Percentiles rank a stretch among this genome's conserved stretches.
Evolutionary conservation across 2,329 filamentous ascomycete species (phyloP).

Genomic region (Dactylellina leptospora): DNA sequence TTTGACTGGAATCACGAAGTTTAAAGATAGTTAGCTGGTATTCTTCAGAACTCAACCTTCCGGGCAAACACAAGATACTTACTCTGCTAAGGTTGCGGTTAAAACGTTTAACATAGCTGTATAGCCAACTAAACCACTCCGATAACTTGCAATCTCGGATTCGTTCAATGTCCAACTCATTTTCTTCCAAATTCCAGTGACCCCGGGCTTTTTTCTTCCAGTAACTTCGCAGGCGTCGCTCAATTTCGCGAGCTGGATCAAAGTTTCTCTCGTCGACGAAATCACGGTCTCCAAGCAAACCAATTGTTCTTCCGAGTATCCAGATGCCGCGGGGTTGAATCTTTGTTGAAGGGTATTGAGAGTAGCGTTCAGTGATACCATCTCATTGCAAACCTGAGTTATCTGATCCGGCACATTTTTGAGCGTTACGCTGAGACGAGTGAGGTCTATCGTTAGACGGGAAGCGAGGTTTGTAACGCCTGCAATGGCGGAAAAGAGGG

Average conservation of each 20-base stretch:
- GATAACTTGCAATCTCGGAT: conserved; percentile 49
- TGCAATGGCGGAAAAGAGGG: conserved; percentile 47
- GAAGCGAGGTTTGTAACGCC: conserved; percentile 49
- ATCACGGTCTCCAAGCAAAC: conserved; percentile 46
- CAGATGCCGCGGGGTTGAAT: conserved; percentile 44
- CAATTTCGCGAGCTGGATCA: conserved; percentile 45
- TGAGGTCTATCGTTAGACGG: conserved; percentile 50
- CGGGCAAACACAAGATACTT: too few relatives aligned
- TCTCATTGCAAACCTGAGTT: conserved; percentile 53
- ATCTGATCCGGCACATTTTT: conserved; percentile 54
- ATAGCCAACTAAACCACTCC: conserved; percentile 49
- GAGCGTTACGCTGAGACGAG: conserved; percentile 46
- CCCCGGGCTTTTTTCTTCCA: conserved; percentile 42
- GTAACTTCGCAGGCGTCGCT: conserved; percentile 49
- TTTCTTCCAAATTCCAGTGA: conserved; percentile 49
- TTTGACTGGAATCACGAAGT: conserved; percentile 18
- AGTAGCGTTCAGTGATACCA: conserved; percentile 48
- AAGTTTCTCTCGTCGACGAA: conserved; percentile 38
- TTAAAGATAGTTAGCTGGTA: neutral
- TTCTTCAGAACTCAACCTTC: neutral
- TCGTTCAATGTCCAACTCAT: conserved; percentile 49
- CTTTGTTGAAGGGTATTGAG: conserved; percentile 47
- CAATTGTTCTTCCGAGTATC: conserved; percentile 48
- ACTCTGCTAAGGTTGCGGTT: conserved; percentile 49
- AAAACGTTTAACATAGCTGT: conserved; percentile 50